Conservation (phyloP, 2,329 filamentous ascomycete species). For the Venturia asperata region DNA sequence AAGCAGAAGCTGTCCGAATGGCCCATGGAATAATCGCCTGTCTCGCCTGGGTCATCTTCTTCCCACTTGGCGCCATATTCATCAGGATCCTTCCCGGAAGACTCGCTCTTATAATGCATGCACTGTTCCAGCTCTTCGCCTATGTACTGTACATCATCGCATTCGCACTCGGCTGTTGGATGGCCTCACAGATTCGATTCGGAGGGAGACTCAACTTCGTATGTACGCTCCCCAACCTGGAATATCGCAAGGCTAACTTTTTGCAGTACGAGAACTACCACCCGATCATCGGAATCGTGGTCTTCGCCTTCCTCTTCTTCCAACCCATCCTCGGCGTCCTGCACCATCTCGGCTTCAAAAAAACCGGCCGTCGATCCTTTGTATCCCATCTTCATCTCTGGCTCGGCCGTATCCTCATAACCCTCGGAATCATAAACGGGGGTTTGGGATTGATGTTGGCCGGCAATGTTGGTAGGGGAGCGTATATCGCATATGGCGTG, state of each 20-base stretch:
- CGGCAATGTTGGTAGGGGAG: slow-evolving; percentile 28
- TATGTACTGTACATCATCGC: slow-evolving; percentile 43
- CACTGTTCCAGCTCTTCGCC: slow-evolving; percentile 42
- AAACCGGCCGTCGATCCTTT: slow-evolving; percentile 37
- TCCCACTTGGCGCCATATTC: slow-evolving; percentile 39
- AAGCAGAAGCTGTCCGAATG: slow-evolving; percentile 2
- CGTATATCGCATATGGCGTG: slow-evolving; percentile 44
- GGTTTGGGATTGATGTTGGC: slow-evolving; percentile 47
- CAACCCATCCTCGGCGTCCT: slow-evolving; percentile 46
- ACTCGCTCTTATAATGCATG: slow-evolving; percentile 40
- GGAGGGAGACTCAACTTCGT: slow-evolving; percentile 2
- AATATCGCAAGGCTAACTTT: slow-evolving; percentile 14
- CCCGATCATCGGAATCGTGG: slow-evolving; percentile 48
- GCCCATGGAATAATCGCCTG: slow-evolving; percentile 39
- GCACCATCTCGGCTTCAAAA: slow-evolving; percentile 47
- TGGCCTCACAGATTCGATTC: slow-evolving; percentile 28
- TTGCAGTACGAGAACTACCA: slow-evolving; percentile 38
- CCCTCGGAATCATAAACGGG: slow-evolving; percentile 50
- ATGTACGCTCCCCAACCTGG: background rate
- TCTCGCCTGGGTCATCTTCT: slow-evolving; percentile 40
- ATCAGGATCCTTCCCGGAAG: slow-evolving; percentile 38
- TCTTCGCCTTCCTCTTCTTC: slow-evolving; percentile 46
- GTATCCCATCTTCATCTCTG: slow-evolving; percentile 48
- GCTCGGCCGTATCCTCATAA: slow-evolving; percentile 46
- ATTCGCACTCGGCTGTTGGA: slow-evolving; percentile 45